A percentile compares a stretch with the other conserved stretches of the same genome.
Evolutionary conservation across 768 basidiomycete genomes (phyloP).

Genomic region (Sarcodon sp.): DNA sequence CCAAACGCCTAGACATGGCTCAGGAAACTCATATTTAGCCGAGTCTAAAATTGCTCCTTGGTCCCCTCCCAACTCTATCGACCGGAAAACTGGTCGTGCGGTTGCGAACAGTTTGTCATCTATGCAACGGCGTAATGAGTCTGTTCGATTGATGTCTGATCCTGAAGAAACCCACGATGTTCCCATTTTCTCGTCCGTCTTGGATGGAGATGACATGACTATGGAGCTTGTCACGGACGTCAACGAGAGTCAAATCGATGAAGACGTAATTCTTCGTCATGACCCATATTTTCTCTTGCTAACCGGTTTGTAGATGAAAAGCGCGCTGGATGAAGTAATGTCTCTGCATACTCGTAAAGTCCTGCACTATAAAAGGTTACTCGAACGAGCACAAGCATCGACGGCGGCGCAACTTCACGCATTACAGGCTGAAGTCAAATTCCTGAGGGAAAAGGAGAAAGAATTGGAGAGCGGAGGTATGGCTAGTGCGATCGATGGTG

Average conservation of each 20-base stretch:
- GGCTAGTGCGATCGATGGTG: slow-evolving; percentile 5
- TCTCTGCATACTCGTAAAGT: slow-evolving; percentile 40
- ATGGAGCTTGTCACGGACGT: slow-evolving; percentile 64
- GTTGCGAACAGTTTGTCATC: slow-evolving; percentile 5
- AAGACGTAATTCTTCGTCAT: slow-evolving; percentile 34
- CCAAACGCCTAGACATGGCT: background rate
- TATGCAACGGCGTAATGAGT: slow-evolving; percentile 2
- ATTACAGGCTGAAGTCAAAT: slow-evolving; percentile 65
- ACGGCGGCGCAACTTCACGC: slow-evolving; percentile 78
- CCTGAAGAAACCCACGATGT: background rate
- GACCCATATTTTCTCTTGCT: background rate
- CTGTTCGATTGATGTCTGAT: background rate
- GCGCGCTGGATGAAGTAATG: slow-evolving; percentile 25
- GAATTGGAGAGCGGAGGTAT: slow-evolving; percentile 13
- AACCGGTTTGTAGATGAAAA: slow-evolving; percentile 24
- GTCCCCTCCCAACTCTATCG: slow-evolving; percentile 8
- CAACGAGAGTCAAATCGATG: slow-evolving; percentile 63
- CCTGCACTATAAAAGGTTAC: slow-evolving; percentile 62
- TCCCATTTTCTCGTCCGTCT: slow-evolving; percentile 8
- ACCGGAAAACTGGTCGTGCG: slow-evolving; percentile 11
- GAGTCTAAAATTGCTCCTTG: slow-evolving; percentile 10
- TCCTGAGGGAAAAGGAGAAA: slow-evolving; percentile 37
- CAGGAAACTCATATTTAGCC: slow-evolving; percentile 7
- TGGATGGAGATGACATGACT: slow-evolving; percentile 50
- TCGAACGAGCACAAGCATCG: slow-evolving; percentile 70